These are phyloP conservation scores for Penicillium steckii DNA, from an alignment of 495 filamentous ascomycete genomes.

Conservation along the genomic window DNA sequence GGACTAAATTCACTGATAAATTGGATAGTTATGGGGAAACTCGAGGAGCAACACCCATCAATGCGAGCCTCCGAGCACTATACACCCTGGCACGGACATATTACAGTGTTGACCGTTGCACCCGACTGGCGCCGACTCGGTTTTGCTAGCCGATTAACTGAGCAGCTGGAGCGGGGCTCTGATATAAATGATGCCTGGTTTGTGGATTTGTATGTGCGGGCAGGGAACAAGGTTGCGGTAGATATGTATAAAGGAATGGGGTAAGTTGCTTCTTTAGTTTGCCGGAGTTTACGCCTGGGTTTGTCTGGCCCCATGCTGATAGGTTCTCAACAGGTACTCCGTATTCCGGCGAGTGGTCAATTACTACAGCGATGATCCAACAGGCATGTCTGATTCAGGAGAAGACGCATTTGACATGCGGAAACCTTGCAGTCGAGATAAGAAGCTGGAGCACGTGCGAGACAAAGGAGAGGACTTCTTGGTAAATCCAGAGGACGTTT, in stretches of 20 bases:
- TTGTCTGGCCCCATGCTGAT: constrained; percentile 1
- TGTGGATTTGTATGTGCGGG: constrained; percentile 89
- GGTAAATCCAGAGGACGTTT: constrained; percentile 84
- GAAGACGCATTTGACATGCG: constrained; percentile 98
- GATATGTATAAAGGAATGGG: constrained; percentile 88
- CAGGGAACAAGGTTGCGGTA: constrained; percentile 82
- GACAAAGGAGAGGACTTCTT: constrained; percentile 77
- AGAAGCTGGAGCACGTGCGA: constrained; percentile 70
- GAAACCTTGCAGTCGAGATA: constrained; percentile 84
- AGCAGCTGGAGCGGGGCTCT: constrained; percentile 73
- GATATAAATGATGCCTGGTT: constrained; percentile 88
- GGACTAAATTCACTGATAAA: neutral
- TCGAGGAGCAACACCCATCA: constrained; percentile 79
- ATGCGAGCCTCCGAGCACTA: constrained; percentile 75
- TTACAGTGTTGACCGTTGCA: constrained; percentile 91
- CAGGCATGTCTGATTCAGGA: constrained; percentile 48
- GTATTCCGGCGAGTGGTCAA: constrained; percentile 84
- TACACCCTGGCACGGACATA: constrained; percentile 96
- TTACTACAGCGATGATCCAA: constrained; percentile 86
- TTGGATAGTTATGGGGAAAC: constrained; percentile 84
- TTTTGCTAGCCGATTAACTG: constrained; percentile 75
- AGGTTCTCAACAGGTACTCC: constrained; percentile 49
- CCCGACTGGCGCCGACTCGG: constrained; percentile 82
- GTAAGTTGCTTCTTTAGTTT: constrained; percentile 39
- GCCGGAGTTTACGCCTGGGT: neutral